Evolutionary conservation across 1,139 yeast species (phyloP), one percentile per base, ranked within the genome.

Genomic region (Magnusiomyces sp.): DNA sequence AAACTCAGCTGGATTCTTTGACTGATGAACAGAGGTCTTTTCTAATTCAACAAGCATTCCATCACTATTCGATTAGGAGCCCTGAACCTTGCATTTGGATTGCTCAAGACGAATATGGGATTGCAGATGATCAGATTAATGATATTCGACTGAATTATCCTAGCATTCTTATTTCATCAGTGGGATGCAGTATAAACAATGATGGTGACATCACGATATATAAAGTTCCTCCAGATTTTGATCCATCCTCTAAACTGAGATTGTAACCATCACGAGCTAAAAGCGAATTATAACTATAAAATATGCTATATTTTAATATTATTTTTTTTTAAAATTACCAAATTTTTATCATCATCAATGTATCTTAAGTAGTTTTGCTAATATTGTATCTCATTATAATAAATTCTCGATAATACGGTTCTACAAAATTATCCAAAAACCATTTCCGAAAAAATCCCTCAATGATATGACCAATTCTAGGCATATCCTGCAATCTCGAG

Each of bases 351-450:
- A n/a, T n/a, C n/a, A n/a, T n/a, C n/a, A n/a, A n/a, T n/a, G n/a
- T n/a, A n/a, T n/a, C n/a, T 23, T 23, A 23, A 23, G 7, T 7
- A 23, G 29, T 23, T 23, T 23, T 23, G 7, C 29, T 23, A 7
- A 34, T 14, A 34, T 20, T 42, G 45, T 42, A 42, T 42, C 29
- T 42, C 11, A 42, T 32, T 2, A 44, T 11, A 58, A 75, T 76
- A 11, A 87, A 79, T 45, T 84, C 81, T 63, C 86, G 95, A 58
- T 81, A 86, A 54, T 90, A 71, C 1, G 99, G 99, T 58, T 88
- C 95, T 5, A 94, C 95, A 62, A 96, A 88, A 54, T 96, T 73
- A 59, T 89, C 97, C 23, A 83, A 80, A 62, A 92, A 90, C 95
- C 97, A 90, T 54, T 83, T 83, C 56, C 95, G 76, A 46, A 92